Base-by-base conservation (phyloP, 148 eudicot species). In the Nepenthes mirabilis region DNA sequence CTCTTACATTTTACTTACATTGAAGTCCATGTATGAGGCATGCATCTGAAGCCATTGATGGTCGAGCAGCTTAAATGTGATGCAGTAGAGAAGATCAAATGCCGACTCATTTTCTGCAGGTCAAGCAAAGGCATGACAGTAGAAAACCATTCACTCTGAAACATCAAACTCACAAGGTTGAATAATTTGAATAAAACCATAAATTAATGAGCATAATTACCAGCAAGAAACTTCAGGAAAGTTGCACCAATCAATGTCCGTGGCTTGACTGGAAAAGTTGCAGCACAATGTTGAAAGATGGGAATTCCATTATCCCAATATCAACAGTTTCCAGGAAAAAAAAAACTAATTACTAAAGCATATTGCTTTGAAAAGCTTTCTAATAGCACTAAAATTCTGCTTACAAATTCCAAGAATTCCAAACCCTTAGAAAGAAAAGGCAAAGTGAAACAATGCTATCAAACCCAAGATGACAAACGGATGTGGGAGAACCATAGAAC, bases 1-100 rank as follows among this genome's bases (percentile, higher is more conserved):
- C n/a, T n/a, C n/a, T n/a, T n/a, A n/a, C n/a, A n/a, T n/a, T n/a
- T n/a, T n/a, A n/a, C n/a, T 70, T 81, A 93, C 98, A 72, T 93
- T 93, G 74, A 93, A 93, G 80, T 93, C 98, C 98, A 93, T 93
- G 78, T 93, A 93, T 55, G 98, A 93, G 52, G 98, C 98, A 65
- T 68, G 96, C 98, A 93, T 88, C 64, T 80, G 70, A 63, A 93
- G 98, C 98, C 98, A 93, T 66, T 75, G 85, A 72, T 77, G 77
- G 65, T 93, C 98, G 74, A 93, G 89, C 72, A 88, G 72, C 81
- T 82, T 88, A 83, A 93, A 93, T 43, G 96, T 72, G 68, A 93
- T 88, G 75, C 96, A 93, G 56, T 93, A 93, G 37, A 93, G 89
- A 58, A 85, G 80, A 75, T 93, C 96, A 61, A 93, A 93, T 60